Evolutionary conservation across 306 rosid genomes (phyloP).

Genomic region (Quercus suber): DNA sequence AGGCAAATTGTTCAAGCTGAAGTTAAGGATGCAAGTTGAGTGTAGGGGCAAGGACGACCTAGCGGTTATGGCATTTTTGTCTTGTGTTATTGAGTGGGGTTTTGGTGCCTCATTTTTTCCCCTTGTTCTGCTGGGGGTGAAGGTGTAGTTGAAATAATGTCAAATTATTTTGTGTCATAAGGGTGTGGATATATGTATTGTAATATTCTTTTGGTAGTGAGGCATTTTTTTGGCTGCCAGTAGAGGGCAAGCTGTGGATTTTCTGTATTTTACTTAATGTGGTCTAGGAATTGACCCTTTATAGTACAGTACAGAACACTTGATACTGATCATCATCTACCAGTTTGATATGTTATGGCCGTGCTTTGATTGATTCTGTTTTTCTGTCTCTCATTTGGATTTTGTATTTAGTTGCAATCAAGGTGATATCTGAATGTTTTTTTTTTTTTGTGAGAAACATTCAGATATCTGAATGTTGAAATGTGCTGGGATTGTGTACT

Average conservation of each 20-base stretch:
- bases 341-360: slow-evolving; percentile 15
- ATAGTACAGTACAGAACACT: slow-evolving; percentile 42
- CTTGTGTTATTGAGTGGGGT: slow-evolving; percentile 33
- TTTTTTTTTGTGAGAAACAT: too few species aligned
- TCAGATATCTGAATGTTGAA: too few species aligned
- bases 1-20: not conserved
- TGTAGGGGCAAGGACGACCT: slow-evolving; percentile 28
- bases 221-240: slow-evolving; percentile 66
- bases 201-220: slow-evolving; percentile 70
- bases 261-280: slow-evolving; percentile 46
- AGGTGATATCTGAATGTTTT: too few species aligned
- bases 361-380: slow-evolving; percentile 15
- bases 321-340: slow-evolving; percentile 17
- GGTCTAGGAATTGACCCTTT: slow-evolving; percentile 29
- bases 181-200: slow-evolving; percentile 52
- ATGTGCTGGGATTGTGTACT: too few species aligned
- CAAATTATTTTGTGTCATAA: slow-evolving; percentile 47
- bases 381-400: slow-evolving; percentile 10
- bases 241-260: slow-evolving; percentile 52
- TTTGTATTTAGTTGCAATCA: not conserved
- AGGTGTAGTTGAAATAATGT: slow-evolving; percentile 53
- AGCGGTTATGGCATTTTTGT: slow-evolving; percentile 28
- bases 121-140: slow-evolving; percentile 49
- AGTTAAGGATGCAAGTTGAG: not conserved
- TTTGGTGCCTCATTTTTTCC: slow-evolving; percentile 42